These are phyloP conservation scores for Aschersonia sp. DNA, from an alignment of 2,329 filamentous ascomycete species.

Conservation along the genomic window DNA sequence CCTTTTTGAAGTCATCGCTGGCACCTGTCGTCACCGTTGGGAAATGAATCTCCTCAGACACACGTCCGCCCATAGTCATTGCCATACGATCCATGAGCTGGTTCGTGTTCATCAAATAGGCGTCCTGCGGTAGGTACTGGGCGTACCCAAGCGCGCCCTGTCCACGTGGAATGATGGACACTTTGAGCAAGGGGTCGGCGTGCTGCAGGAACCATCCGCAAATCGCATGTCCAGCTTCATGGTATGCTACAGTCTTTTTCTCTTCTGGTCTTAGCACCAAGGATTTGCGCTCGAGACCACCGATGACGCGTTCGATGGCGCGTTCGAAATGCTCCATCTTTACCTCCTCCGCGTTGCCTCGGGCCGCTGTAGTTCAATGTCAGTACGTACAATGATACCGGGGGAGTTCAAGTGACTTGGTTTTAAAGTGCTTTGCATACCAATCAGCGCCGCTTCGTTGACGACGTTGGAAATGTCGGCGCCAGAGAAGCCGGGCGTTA, in stretches of 20 bases:
- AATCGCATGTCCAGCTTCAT: slow-evolving; percentile 95
- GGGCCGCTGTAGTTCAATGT: slow-evolving; percentile 47
- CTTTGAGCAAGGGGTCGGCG: slow-evolving; percentile 94
- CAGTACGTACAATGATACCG: background rate
- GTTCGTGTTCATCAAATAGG: slow-evolving; percentile 88
- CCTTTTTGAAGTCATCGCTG: slow-evolving; percentile 96
- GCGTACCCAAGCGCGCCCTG: slow-evolving; percentile 90
- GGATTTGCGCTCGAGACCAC: slow-evolving; percentile 93
- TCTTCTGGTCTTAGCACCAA: slow-evolving; percentile 84
- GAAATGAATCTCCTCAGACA: slow-evolving; percentile 94
- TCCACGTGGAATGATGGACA: slow-evolving; percentile 94
- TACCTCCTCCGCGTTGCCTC: slow-evolving; percentile 65
- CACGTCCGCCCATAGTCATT: slow-evolving; percentile 92
- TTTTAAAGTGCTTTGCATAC: slow-evolving; percentile 36
- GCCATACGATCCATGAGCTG: slow-evolving; percentile 99
- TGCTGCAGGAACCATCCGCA: slow-evolving; percentile 96
- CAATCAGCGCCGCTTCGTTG: slow-evolving; percentile 92
- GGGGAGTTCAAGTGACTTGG: too few species aligned
- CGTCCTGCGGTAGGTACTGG: slow-evolving; percentile 89
- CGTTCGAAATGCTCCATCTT: slow-evolving; percentile 89
- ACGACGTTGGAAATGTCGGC: slow-evolving; percentile 98
- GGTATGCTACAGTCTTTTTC: slow-evolving; percentile 92
- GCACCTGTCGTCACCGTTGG: slow-evolving; percentile 90
- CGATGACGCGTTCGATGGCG: slow-evolving; percentile 93
- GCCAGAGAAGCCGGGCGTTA: slow-evolving; percentile 93